Conservation (phyloP, 2,329 filamentous ascomycete genomes). For the Hymenoscyphus fructigenus region DNA sequence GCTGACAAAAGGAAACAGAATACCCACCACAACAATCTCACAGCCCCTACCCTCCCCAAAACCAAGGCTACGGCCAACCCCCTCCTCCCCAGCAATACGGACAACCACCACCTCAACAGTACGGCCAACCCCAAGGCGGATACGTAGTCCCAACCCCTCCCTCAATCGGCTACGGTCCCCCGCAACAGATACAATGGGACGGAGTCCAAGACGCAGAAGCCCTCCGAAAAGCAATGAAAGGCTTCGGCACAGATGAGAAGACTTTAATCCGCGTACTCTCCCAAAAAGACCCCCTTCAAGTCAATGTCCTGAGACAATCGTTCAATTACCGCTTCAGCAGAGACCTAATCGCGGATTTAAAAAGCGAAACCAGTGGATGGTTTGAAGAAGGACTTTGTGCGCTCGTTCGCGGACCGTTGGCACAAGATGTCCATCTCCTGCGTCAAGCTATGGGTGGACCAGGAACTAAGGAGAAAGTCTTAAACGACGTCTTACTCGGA, state of each 20-base stretch:
- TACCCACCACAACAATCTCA: slow-evolving; percentile 15
- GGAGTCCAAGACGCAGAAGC: slow-evolving; percentile 67
- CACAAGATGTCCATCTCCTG: slow-evolving; percentile 71
- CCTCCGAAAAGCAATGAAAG: slow-evolving; percentile 84
- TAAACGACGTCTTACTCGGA: slow-evolving; percentile 83
- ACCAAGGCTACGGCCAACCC: slow-evolving; percentile 11
- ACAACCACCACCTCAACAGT: slow-evolving; percentile 13
- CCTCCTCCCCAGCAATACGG: slow-evolving; percentile 11
- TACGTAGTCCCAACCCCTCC: slow-evolving; percentile 58
- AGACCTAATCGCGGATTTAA: slow-evolving; percentile 71
- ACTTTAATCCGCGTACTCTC: slow-evolving; percentile 68
- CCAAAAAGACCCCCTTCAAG: slow-evolving; percentile 74
- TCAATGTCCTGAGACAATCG: slow-evolving; percentile 64
- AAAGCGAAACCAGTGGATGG: slow-evolving; percentile 73
- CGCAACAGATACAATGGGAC: slow-evolving; percentile 69
- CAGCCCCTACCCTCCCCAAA: slow-evolving; percentile 6
- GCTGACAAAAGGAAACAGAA: neutral
- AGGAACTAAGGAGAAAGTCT: slow-evolving; percentile 81
- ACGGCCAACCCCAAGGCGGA: slow-evolving; percentile 34
- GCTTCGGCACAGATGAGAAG: slow-evolving; percentile 86
- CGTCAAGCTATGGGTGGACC: slow-evolving; percentile 71
- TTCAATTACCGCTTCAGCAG: slow-evolving; percentile 66
- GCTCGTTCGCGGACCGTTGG: slow-evolving; percentile 74
- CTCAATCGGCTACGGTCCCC: slow-evolving; percentile 72
- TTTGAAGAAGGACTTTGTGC: slow-evolving; percentile 74